Conservation (phyloP, 345 rosid species). For the Camelina neglecta region DNA sequence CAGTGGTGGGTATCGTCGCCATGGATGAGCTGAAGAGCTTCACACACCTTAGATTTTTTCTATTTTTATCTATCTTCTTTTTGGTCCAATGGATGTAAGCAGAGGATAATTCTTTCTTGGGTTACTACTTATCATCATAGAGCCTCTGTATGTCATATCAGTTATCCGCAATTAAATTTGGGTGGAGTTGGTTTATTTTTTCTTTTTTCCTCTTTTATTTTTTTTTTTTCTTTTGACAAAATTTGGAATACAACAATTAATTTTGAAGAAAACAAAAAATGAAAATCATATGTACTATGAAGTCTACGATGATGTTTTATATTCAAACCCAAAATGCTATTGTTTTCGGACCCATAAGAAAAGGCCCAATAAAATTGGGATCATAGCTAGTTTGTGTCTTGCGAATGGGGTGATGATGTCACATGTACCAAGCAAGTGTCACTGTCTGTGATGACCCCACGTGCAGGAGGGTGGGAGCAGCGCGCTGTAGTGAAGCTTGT, state of each 20-base stretch:
- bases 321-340: not conserved
- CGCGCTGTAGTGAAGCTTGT: conserved; percentile 35
- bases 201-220: not conserved
- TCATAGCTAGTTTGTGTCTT: not conserved
- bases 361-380: conserved; percentile 18
- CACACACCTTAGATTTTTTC: conserved; percentile 30
- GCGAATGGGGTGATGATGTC: not conserved
- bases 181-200: conserved; percentile 10
- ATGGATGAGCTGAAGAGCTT: conserved; percentile 46
- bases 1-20: conserved; percentile 50
- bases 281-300: too few species aligned
- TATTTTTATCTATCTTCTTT: conserved; percentile 37
- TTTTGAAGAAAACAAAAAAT: too few species aligned
- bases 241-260: not conserved
- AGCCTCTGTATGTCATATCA: conserved; percentile 23
- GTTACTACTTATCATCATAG: conserved; percentile 24
- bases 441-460: conserved; percentile 22
- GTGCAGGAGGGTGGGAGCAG: conserved; percentile 32
- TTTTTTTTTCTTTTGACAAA: not conserved
- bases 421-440: not conserved
- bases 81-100: conserved; percentile 41
- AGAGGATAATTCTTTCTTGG: conserved; percentile 36
- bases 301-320: too few species aligned
- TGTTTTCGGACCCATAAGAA: not conserved
- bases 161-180: conserved; percentile 39